phyloP scores from a whole-genome alignment of 2,329 filamentous ascomycete species.

The Phoma sp. region DNA sequence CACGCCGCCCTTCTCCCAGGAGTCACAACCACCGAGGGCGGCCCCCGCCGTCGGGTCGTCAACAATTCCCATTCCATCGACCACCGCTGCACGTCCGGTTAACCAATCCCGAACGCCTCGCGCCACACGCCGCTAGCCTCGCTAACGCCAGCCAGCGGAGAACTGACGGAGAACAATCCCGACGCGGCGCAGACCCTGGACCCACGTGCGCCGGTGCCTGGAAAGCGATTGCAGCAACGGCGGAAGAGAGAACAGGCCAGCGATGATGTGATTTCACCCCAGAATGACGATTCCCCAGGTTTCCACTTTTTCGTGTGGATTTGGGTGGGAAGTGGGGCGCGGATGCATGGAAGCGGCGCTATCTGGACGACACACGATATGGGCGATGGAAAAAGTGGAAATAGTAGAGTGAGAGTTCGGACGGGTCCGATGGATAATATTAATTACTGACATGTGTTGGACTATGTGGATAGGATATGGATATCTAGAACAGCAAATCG shows the following conservation, averaged over 20 bases:
- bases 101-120: not conserved
- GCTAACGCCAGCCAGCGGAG: not conserved
- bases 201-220: no score
- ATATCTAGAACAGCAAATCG: no score
- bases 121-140: not conserved
- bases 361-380: no score
- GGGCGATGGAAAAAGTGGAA: no score
- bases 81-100: not conserved
- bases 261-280: slow-evolving; percentile 13
- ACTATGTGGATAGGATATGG: not conserved
- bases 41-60: not conserved
- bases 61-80: not conserved
- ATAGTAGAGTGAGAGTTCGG: no score
- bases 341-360: no score
- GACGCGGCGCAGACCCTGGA: not conserved
- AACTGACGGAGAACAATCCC: slow-evolving; percentile 3
- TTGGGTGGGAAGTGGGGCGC: no score
- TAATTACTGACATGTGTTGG: no score
- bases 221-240: not conserved
- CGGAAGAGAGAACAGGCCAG: not conserved
- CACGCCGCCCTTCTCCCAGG: not conserved
- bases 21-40: not conserved
- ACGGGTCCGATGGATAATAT: no score
- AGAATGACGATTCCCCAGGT: slow-evolving; percentile 14
- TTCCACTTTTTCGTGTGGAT: not conserved